phyloP scores from a whole-genome alignment of 2,329 filamentous ascomycete species.

The Colletotrichum musicola region DNA sequence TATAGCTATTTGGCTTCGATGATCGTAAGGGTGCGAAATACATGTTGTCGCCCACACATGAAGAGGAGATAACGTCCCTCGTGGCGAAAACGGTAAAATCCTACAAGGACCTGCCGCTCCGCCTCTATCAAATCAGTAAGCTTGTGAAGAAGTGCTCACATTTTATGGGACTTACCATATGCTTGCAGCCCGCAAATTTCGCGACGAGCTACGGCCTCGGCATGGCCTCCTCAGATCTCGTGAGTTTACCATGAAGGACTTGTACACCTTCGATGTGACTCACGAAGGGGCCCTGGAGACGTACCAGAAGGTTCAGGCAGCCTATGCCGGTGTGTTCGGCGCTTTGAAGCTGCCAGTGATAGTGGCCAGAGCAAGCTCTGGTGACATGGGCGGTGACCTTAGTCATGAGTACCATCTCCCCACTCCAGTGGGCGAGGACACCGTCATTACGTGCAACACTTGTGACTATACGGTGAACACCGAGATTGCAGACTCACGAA shows the following conservation, averaged over 20 bases:
- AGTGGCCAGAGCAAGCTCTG: conserved; percentile 90
- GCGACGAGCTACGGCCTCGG: conserved; percentile 89
- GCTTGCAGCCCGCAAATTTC: conserved; percentile 84
- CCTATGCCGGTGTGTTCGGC: conserved; percentile 83
- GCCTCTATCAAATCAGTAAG: conserved; percentile 90
- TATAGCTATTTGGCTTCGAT: conserved; percentile 80
- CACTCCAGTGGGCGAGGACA: conserved; percentile 85
- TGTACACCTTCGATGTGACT: conserved; percentile 91
- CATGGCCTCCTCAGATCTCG: conserved; percentile 88
- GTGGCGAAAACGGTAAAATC: conserved; percentile 81
- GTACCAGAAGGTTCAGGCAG: conserved; percentile 79
- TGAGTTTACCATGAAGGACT: conserved; percentile 98
- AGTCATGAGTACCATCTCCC: conserved; percentile 96
- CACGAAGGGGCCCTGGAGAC: conserved; percentile 79
- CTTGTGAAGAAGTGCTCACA: conserved; percentile 5
- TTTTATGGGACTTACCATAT: conserved; percentile 16
- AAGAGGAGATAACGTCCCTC: conserved; percentile 92
- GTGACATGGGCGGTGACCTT: conserved; percentile 93
- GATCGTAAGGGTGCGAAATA: conserved; percentile 83
- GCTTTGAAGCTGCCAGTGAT: conserved; percentile 87
- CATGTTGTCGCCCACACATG: conserved; percentile 91
- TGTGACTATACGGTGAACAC: conserved; percentile 89
- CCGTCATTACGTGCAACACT: conserved; percentile 78
- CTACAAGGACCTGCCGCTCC: conserved; percentile 86
- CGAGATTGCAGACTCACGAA: conserved; percentile 74